Percentiles rank a stretch among this genome's conserved stretches.
These are phyloP conservation scores for bread wheat (Triticum aestivum) DNA, from an alignment of 176 grass and related monocot genomes.

Conservation along the genomic window DNA sequence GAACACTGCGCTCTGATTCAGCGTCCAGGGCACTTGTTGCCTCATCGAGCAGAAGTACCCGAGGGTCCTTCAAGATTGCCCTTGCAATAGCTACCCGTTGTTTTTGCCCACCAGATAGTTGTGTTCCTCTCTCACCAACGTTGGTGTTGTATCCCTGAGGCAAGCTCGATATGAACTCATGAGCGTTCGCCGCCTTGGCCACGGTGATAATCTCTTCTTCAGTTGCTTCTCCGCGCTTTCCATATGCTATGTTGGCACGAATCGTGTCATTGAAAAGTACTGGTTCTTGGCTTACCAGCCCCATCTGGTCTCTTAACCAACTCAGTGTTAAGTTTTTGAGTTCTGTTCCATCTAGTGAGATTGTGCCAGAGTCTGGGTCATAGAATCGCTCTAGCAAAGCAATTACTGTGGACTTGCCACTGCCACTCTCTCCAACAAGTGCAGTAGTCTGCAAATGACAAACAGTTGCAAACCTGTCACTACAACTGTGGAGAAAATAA, in stretches of 20 bases:
- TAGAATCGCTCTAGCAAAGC: conserved; percentile 68
- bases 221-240: conserved; percentile 37
- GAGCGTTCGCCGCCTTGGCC: conserved; percentile 41
- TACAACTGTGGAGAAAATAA: conserved; percentile 4
- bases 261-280: conserved; percentile 57
- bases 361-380: conserved; percentile 50
- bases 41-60: conserved; percentile 56
- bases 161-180: conserved; percentile 46
- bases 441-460: conserved; percentile 50
- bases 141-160: conserved; percentile 47
- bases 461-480: background rate
- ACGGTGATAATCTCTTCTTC: conserved; percentile 41
- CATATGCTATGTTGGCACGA: conserved; percentile 51
- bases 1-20: conserved; percentile 51
- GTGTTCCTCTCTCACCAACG: conserved; percentile 47
- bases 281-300: conserved; percentile 62
- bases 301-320: conserved; percentile 67
- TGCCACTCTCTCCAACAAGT: conserved; percentile 71
- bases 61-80: conserved; percentile 50
- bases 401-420: conserved; percentile 72
- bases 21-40: conserved; percentile 56
- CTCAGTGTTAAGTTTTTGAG: conserved; percentile 38
- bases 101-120: conserved; percentile 63
- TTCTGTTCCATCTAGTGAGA: conserved; percentile 51
- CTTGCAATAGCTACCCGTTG: conserved; percentile 59